Base-by-base conservation (phyloP, 2,329 filamentous ascomycete genomes). In the Alternaria burnsii region DNA sequence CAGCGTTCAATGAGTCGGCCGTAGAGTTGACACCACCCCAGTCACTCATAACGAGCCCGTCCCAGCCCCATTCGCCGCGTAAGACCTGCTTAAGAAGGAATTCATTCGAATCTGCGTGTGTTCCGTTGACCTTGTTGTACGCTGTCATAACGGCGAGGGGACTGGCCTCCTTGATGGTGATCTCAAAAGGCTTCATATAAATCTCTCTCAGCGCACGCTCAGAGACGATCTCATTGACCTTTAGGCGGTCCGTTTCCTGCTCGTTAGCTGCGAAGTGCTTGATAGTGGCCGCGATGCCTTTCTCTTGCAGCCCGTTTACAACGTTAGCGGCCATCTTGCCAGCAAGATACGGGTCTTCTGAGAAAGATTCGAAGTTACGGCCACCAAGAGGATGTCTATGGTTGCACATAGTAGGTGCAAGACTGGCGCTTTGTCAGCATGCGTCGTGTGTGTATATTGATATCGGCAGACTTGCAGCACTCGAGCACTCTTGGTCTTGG, bases 361-460 rank as follows among this genome's bases (percentile, higher is more conserved):
- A 86, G 71, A 87, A 91, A 1, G 86, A 90, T 74, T 93, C 90
- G 66, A 94, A 95, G 62, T 93, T 93, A 59, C 92, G 86, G 8
- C 92, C 92, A 5, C 91, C 91, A 0, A 95, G 83, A 0, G 92
- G 92, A 57, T 91, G 90, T 14, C 92, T 86, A 69, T 95, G 92
- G 80, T 92, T 89, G 78, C 91, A 93, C 58, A 93, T 89, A 0
- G 91, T 93, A 0, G 91, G 91, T 0, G 89, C 91, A 2, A 94
- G 84, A 8, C 75, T 77, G 32, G 22, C 6, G 36, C n/a, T 26
- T 32, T 50, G 9, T 67, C 22, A 63, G 62, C 34, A 26, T 10
- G 32, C 3, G 7, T 3, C 22, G 12, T 16, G 20, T 26, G 10
- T n/a, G 22, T 5, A 9, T 20, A 9, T 20, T n/a, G 5, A 5